Conservation (phyloP, 2,329 filamentous ascomycete species). For the Lasiodiplodia hormozganensis region DNA sequence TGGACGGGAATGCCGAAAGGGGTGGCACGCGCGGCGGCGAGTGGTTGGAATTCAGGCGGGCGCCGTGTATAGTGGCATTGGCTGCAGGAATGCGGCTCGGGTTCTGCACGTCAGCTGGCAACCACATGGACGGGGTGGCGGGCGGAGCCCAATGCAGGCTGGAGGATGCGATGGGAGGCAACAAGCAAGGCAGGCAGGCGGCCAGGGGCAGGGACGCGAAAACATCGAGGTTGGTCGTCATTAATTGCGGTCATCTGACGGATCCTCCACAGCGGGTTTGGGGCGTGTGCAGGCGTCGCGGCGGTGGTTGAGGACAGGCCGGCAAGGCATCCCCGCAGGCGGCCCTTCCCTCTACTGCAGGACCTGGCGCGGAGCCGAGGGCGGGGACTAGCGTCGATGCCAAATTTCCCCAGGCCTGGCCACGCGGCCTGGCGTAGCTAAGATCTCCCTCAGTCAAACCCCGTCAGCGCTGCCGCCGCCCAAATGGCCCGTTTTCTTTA, state of each 20-base stretch:
- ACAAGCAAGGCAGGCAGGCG: not conserved
- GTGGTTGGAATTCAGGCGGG: not conserved
- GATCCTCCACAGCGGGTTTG: not conserved
- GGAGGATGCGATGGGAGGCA: not conserved
- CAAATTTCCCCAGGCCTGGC: slow-evolving; percentile 21
- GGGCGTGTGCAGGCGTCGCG: not conserved
- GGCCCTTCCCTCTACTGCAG: not conserved
- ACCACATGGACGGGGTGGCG: not conserved
- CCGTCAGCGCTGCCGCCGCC: not conserved
- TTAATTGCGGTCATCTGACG: slow-evolving; percentile 21
- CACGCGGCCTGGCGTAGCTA: slow-evolving; percentile 12
- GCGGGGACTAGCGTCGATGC: slow-evolving; percentile 25
- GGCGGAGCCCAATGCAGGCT: not conserved
- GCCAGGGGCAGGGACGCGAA: slow-evolving; percentile 3
- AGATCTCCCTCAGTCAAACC: not conserved
- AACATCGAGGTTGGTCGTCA: slow-evolving; percentile 9
- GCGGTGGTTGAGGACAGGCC: not conserved
- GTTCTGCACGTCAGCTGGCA: slow-evolving; percentile 14
- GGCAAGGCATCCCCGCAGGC: slow-evolving; percentile 7
- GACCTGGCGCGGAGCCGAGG: slow-evolving; percentile 2
- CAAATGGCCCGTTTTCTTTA: slow-evolving; percentile 14
- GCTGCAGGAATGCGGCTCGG: not conserved
- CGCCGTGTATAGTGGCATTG: not conserved
- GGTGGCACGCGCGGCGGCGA: not conserved
- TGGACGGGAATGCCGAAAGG: not conserved